phyloP scores from a whole-genome alignment of 2,329 filamentous ascomycete genomes.

The Ophiostoma sp. region DNA sequence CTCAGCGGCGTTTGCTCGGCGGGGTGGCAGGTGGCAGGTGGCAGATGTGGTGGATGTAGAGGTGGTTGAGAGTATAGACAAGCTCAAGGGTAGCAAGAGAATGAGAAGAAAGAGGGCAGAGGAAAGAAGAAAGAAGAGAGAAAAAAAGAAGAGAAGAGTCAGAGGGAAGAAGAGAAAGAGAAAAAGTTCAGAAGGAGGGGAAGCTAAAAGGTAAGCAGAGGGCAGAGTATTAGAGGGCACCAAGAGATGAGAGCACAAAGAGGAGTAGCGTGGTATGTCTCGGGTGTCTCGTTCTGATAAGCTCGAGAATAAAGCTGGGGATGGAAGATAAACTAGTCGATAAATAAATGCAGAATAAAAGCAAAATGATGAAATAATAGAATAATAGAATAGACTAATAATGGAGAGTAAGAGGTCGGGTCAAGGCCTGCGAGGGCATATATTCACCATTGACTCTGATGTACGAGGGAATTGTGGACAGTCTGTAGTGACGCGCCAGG shows the following conservation, averaged over 20 bases:
- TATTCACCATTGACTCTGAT: background rate
- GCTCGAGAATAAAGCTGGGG: conserved; percentile 11
- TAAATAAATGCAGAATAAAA: background rate
- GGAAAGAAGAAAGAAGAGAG: background rate
- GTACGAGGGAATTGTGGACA: background rate
- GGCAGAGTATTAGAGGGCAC: background rate
- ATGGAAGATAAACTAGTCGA: background rate
- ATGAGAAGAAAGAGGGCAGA: background rate
- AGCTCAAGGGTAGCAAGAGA: background rate
- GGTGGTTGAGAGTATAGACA: background rate
- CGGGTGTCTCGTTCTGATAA: background rate
- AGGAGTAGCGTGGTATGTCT: background rate
- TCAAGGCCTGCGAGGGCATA: background rate
- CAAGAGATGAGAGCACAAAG: background rate
- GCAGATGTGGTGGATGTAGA: background rate
- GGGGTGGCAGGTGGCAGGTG: background rate
- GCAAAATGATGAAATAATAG: background rate
- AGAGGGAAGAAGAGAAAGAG: conserved; percentile 1
- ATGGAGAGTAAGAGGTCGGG: conserved; percentile 4
- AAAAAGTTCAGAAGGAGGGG: conserved; percentile 15
- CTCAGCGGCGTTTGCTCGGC: conserved; percentile 23
- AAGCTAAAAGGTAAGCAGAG: conserved; percentile 5
- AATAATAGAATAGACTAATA: conserved; percentile 4
- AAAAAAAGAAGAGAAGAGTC: background rate
- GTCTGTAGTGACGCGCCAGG: background rate